phyloP scores from a whole-genome alignment of 1,284 basidiomycete genomes.

The Phylloboletellus chloephorus region DNA sequence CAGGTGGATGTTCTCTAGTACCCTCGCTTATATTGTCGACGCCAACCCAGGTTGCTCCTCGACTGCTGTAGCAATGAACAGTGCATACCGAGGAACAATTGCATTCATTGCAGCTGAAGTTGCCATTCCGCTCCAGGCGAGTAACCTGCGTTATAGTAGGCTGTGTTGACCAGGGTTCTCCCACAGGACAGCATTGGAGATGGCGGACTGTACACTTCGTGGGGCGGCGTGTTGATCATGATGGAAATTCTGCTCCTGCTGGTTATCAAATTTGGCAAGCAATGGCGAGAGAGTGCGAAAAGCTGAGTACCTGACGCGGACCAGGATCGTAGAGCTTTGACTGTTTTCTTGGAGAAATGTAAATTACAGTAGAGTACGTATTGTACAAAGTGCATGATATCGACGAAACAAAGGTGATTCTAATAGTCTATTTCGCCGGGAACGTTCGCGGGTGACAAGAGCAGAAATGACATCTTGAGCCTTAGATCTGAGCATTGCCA shows the following conservation, averaged over 20 bases:
- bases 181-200: slow-evolving; percentile 50
- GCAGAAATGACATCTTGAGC: not conserved
- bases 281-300: slow-evolving; percentile 42
- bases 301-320: too few species aligned
- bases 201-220: slow-evolving; percentile 73
- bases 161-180: not conserved
- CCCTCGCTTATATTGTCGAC: slow-evolving; percentile 74
- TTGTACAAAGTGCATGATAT: too few species aligned
- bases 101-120: slow-evolving; percentile 72
- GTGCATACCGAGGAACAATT: slow-evolving; percentile 59
- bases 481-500: slow-evolving; percentile 44
- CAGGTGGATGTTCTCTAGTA: slow-evolving; percentile 66
- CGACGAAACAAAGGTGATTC: too few species aligned
- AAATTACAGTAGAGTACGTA: too few species aligned
- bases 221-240: slow-evolving; percentile 56
- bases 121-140: slow-evolving; percentile 62
- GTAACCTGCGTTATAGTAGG: not conserved
- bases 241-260: slow-evolving; percentile 47
- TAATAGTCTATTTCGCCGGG: not conserved
- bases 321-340: too few species aligned
- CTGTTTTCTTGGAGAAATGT: too few species aligned
- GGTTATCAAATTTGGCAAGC: slow-evolving; percentile 43
- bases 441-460: not conserved
- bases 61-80: slow-evolving; percentile 68
- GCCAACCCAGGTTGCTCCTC: slow-evolving; percentile 72